Evolutionary conservation across 1,284 basidiomycete genomes (phyloP).

Genomic region (Xanthoconium separans): DNA sequence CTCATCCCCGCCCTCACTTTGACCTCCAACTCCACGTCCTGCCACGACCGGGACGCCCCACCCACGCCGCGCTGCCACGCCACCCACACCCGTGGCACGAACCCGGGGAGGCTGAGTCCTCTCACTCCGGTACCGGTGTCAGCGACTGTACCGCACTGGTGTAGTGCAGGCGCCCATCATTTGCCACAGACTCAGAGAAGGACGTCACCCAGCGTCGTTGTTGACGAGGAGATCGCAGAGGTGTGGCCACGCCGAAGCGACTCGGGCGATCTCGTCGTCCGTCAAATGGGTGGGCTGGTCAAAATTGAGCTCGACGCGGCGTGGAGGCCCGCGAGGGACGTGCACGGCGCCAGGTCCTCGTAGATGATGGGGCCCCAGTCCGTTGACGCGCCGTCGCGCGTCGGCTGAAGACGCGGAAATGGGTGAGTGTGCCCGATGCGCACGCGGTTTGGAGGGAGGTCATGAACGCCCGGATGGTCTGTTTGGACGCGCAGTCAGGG

Average conservation of each 20-base stretch:
- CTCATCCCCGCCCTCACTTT: not conserved
- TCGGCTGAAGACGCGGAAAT: slow-evolving; percentile 3
- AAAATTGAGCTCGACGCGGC: not conserved
- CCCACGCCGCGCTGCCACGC: not conserved
- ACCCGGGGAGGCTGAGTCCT: slow-evolving; percentile 1
- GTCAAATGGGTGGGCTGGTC: not conserved
- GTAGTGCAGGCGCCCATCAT: no score
- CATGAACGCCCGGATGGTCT: not conserved
- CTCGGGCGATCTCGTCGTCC: not conserved
- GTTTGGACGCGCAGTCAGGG: not conserved
- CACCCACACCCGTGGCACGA: not conserved
- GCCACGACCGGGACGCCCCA: not conserved
- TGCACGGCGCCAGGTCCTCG: not conserved
- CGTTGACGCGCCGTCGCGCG: no score
- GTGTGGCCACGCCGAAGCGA: slow-evolving; percentile 6
- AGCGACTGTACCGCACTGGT: no score
- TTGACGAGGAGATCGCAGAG: slow-evolving; percentile 4
- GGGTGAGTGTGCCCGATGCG: not conserved
- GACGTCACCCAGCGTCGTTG: not conserved
- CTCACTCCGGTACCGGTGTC: not conserved
- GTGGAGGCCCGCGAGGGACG: slow-evolving; percentile 2
- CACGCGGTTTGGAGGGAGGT: not conserved
- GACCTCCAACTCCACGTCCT: not conserved
- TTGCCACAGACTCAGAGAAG: not conserved
- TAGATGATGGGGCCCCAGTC: not conserved